Conservation (phyloP, 2,329 filamentous ascomycete species). For the Beauveria rudraprayagi region DNA sequence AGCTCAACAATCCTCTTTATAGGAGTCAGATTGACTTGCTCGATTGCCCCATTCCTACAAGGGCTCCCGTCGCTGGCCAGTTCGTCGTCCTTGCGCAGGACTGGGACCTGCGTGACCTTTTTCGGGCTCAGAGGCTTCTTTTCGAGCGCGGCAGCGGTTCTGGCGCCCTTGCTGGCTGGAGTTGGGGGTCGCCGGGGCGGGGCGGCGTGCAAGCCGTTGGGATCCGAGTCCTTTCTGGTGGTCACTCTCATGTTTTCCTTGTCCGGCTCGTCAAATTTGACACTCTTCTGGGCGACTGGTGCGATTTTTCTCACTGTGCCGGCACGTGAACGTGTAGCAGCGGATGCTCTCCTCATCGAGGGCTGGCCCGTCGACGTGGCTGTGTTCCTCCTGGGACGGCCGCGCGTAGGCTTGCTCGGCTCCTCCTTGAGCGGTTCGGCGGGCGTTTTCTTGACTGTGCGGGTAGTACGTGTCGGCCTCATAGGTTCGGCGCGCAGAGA, state of each 20-base stretch:
- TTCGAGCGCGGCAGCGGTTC: slow-evolving; percentile 26
- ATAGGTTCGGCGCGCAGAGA: slow-evolving; percentile 13
- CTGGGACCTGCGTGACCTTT: slow-evolving; percentile 52
- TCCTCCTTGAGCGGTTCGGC: slow-evolving; percentile 19
- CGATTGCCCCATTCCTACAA: slow-evolving; percentile 28
- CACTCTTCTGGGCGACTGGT: slow-evolving; percentile 45
- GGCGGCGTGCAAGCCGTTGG: slow-evolving; percentile 29
- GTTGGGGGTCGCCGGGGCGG: slow-evolving; percentile 36
- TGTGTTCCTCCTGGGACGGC: slow-evolving; percentile 35
- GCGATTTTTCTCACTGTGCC: slow-evolving; percentile 16
- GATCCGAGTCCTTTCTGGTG: slow-evolving; percentile 27
- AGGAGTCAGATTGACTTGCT: slow-evolving; percentile 29
- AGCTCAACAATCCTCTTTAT: slow-evolving; percentile 26
- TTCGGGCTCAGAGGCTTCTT: slow-evolving; percentile 54
- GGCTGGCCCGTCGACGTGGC: slow-evolving; percentile 18
- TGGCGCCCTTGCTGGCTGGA: slow-evolving; percentile 26
- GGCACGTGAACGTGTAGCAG: slow-evolving; percentile 15
- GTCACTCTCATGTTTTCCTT: slow-evolving; percentile 53
- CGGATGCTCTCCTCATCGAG: slow-evolving; percentile 14
- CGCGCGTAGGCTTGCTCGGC: slow-evolving; percentile 29
- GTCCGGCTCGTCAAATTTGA: slow-evolving; percentile 56
- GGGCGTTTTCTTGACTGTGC: slow-evolving; percentile 20
- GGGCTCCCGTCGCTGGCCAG: slow-evolving; percentile 54
- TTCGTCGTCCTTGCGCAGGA: slow-evolving; percentile 32
- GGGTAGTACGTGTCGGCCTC: slow-evolving; percentile 22